Evolutionary conservation across 2,329 filamentous ascomycete genomes (phyloP).

Genomic region (Aureobasidium sp.): DNA sequence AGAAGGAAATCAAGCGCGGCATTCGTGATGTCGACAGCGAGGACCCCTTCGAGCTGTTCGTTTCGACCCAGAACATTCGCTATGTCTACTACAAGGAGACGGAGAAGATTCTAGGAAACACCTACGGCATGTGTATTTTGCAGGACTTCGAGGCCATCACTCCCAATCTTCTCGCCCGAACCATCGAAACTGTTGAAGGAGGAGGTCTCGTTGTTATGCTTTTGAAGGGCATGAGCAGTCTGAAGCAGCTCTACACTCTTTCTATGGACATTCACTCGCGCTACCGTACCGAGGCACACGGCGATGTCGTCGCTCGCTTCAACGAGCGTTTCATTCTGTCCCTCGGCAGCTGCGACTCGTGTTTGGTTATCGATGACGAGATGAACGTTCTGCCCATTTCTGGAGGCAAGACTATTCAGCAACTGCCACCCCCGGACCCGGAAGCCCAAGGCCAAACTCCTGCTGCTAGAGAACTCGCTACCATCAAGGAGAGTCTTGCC

Average conservation of each 20-base stretch:
- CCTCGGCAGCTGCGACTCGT: conserved; percentile 88
- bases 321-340: conserved; percentile 97
- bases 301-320: conserved; percentile 90
- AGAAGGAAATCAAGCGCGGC: conserved; percentile 94
- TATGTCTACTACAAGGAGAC: conserved; percentile 99
- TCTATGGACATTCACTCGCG: conserved; percentile 97
- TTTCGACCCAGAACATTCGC: conserved; percentile 91
- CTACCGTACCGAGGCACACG: conserved; percentile 92
- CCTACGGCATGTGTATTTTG: conserved; percentile 95
- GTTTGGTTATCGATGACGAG: conserved; percentile 94
- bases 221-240: conserved; percentile 90
- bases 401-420: conserved; percentile 81
- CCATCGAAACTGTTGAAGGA: conserved; percentile 95
- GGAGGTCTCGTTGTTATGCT: conserved; percentile 85
- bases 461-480: conserved; percentile 67
- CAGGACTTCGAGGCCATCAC: conserved; percentile 98
- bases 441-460: conserved; percentile 66
- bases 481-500: conserved; percentile 78
- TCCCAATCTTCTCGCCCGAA: conserved; percentile 89
- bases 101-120: conserved; percentile 96
- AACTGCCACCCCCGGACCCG: conserved; percentile 67
- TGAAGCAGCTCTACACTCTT: conserved; percentile 94
- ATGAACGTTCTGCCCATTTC: conserved; percentile 96
- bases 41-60: conserved; percentile 95
- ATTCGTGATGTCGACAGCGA: conserved; percentile 86